Percentiles rank a stretch among this genome's conserved stretches.
Conservation (phyloP, 2,329 filamentous ascomycete genomes). For the Xylaria sp. region DNA sequence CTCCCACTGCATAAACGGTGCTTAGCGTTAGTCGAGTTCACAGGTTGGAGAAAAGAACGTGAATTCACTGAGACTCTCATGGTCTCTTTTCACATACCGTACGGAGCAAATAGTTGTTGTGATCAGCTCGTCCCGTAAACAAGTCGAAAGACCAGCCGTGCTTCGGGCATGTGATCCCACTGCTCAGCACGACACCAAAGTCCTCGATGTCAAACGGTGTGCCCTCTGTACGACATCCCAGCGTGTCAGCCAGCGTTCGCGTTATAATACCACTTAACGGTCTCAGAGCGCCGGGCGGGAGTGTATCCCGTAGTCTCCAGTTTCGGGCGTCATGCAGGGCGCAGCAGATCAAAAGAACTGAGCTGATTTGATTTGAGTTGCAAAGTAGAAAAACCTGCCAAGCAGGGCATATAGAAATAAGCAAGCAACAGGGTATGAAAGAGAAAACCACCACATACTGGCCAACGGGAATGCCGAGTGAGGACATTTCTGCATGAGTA, state of each 20-base stretch:
- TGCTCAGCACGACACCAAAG: conserved; percentile 58
- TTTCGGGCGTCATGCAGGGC: not conserved
- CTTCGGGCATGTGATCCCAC: conserved; percentile 61
- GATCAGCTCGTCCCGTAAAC: conserved; percentile 56
- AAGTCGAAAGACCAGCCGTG: conserved; percentile 69
- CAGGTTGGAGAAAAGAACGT: too few species aligned
- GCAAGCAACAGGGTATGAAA: not conserved
- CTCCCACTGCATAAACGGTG: conserved; percentile 13
- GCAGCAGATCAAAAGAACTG: not conserved
- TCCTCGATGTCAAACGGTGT: conserved; percentile 67
- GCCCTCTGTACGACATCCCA: conserved; percentile 34
- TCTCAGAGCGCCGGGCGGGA: not conserved
- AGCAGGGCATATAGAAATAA: not conserved
- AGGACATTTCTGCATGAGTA: conserved; percentile 51
- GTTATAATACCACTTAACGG: too few species aligned
- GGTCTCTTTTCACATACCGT: conserved; percentile 36
- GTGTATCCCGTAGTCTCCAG: not conserved
- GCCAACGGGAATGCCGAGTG: conserved; percentile 64
- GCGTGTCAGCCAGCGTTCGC: not conserved
- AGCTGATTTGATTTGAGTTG: not conserved
- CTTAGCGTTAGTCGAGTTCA: not conserved
- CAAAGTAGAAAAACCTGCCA: not conserved
- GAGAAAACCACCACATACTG: conserved; percentile 16
- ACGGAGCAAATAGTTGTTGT: conserved; percentile 55
- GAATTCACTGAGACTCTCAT: not conserved